phyloP scores from a whole-genome alignment of 2,329 filamentous ascomycete species.

The Catunica adiposa region DNA sequence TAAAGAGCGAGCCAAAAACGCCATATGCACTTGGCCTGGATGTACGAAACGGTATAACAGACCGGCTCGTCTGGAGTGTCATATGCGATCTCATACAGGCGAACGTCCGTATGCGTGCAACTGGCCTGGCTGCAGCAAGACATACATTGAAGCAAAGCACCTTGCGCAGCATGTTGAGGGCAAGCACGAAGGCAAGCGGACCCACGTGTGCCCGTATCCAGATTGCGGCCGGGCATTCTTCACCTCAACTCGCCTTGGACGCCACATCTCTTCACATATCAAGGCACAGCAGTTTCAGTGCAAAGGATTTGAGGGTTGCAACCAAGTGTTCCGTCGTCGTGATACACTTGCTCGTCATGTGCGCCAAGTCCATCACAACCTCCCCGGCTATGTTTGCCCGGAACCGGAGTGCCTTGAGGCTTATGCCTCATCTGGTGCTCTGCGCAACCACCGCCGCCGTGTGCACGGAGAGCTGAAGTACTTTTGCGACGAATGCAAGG shows the following conservation, averaged over 20 bases:
- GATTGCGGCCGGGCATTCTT: conserved; percentile 68
- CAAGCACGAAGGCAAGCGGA: conserved; percentile 54
- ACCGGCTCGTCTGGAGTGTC: conserved; percentile 61
- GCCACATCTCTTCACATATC: conserved; percentile 65
- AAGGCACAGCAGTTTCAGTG: conserved; percentile 62
- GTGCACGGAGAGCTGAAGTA: conserved; percentile 55
- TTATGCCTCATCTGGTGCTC: conserved; percentile 56
- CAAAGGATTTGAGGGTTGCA: conserved; percentile 51
- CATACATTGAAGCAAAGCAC: conserved; percentile 75
- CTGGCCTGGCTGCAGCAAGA: conserved; percentile 57
- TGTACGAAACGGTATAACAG: conserved; percentile 80
- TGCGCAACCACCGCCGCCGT: conserved; percentile 54
- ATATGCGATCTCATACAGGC: conserved; percentile 71
- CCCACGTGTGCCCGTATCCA: conserved; percentile 53
- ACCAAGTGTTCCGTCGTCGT: conserved; percentile 70
- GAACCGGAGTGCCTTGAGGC: conserved; percentile 44
- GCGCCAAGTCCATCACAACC: conserved; percentile 53
- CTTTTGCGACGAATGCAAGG: conserved; percentile 59
- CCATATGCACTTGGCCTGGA: conserved; percentile 48
- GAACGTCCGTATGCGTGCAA: conserved; percentile 64
- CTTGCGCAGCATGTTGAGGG: conserved; percentile 72
- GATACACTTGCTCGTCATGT: conserved; percentile 74
- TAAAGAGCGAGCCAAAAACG: conserved; percentile 48
- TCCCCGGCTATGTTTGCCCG: conserved; percentile 55
- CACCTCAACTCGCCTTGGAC: conserved; percentile 58